Evolutionary conservation across 2,329 filamentous ascomycete genomes (phyloP), one percentile per base, ranked within the genome.

Genomic region (Talaromyces funiculosus): DNA sequence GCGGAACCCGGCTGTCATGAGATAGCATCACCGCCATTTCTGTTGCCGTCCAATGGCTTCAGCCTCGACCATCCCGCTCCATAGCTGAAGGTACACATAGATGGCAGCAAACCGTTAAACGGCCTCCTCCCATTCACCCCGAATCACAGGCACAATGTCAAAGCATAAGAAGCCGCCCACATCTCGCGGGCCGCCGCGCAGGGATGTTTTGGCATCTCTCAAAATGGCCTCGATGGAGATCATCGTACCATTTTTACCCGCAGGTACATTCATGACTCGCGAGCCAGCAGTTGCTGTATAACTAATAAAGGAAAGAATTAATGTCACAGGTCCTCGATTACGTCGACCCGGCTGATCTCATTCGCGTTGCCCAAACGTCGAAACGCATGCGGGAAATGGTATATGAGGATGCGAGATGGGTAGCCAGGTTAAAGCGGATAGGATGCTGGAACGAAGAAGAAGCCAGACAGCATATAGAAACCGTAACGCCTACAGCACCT

Each of bases 341-440:
- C 77, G 85, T 97, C 40, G 89, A 90, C 40, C 84, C 96, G 29
- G 80, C 88, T 62, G 93, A 97, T 73, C 87, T 96, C 69, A 84
- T 97, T 72, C 86, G 86, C 66, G 93, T 91, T 71, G 93, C 94
- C 47, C 87, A 88, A 64, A 87, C 90, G 24, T 96, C 91, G 61
- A 89, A 85, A 71, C 89, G 90, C 63, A 85, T 97, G 82, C 88
- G 89, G 71, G 94, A 99, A 77, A 99, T 99, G 92, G 92, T 97
- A 3, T 99, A 97, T 76, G 94, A 99, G 73, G 94, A 99, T 74
- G 90, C 92, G 54, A 84, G 93, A 78, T 99, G 94, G 94, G 89
- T 97, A 40, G 86, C 90, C 64, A 84, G 90, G 64, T 77, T 99
- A 59, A 89, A 89, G 72, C 86, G 83, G 61, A 96, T 99, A 86